phyloP scores from a whole-genome alignment of 306 rosid species.

The Leucaena leucocephala region DNA sequence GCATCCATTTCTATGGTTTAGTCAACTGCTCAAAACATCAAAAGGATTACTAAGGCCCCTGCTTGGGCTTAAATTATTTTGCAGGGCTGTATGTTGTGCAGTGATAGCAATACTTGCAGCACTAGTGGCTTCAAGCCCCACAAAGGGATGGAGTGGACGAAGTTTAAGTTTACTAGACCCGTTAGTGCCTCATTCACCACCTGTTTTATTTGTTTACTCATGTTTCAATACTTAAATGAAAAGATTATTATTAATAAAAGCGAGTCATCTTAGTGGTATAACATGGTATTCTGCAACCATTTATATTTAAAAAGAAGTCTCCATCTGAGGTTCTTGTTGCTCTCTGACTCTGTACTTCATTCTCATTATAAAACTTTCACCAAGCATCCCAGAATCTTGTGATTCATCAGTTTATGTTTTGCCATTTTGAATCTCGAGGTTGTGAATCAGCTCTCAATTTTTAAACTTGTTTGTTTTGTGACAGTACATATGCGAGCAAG shows the following conservation, averaged over 20 bases:
- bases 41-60: conserved; percentile 31
- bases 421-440: neutral
- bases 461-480: conserved; percentile 34
- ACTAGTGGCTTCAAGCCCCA: conserved; percentile 96
- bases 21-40: conserved; percentile 24
- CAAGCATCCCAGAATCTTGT: conserved; percentile 18
- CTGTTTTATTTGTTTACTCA: conserved; percentile 32
- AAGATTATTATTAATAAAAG: conserved; percentile 4
- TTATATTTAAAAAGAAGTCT: neutral
- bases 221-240: conserved; percentile 18
- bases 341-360: conserved; percentile 28
- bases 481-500: conserved; percentile 99
- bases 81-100: conserved; percentile 81
- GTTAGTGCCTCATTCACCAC: conserved; percentile 55
- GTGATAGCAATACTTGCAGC: conserved; percentile 77
- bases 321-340: conserved; percentile 34
- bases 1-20: conserved; percentile 44
- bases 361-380: neutral
- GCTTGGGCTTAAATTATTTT: conserved; percentile 40
- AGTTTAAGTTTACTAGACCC: conserved; percentile 97
- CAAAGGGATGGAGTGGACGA: conserved; percentile 98
- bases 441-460: conserved; percentile 20
- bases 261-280: neutral
- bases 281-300: conserved; percentile 8
- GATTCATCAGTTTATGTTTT: conserved; percentile 16